Evolutionary conservation across 2,329 filamentous ascomycete genomes (phyloP), one percentile per base, ranked within the genome.

Genomic region (Penicillium fuscoglaucum): DNA sequence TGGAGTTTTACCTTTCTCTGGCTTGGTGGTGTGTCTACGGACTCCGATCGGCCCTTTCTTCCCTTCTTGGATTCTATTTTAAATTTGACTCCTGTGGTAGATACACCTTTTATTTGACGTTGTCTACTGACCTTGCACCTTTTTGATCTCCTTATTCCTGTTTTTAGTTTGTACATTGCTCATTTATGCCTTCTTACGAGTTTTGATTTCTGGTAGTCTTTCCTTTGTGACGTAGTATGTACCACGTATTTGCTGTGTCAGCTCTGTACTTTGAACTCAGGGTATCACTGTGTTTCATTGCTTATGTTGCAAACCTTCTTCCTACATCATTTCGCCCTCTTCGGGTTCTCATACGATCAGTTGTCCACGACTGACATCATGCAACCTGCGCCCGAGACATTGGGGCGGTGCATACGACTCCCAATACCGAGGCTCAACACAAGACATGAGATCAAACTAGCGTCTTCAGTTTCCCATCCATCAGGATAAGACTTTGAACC

Each of bases 81-180:
- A 62, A 61, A 61, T 59, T 64, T 61, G 58, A 65, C 61, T 63
- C 62, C 62, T 58, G 61, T 67, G 64, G 67, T 69, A 68, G 67
- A 69, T 68, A 67, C 64, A 64, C 48, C 58, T 65, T 69, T 68
- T 68, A 69, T 67, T 66, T 61, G 58, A 70, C 58, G 65, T 66
- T 67, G 62, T 70, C 65, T 67, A 66, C 64, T 68, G 60, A 68
- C 59, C 61, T 63, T 66, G 60, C 62, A 61, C 65, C 48, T 45
- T 24, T 56, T 57, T 61, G 58, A 62, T 68, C 57, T 69, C 58
- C 63, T 68, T 63, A 51, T 63, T 58, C 45, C 49, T 61, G 53
- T 48, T 64, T 47, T 51, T 60, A 55, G 54, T 60, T 66, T 70
- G 63, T 69, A 69, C 62, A 66, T 65, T 58, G 58, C 58, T 55